These are phyloP conservation scores for Aureobasidium sp. DNA, from an alignment of 2,329 filamentous ascomycete species.

Conservation along the genomic window DNA sequence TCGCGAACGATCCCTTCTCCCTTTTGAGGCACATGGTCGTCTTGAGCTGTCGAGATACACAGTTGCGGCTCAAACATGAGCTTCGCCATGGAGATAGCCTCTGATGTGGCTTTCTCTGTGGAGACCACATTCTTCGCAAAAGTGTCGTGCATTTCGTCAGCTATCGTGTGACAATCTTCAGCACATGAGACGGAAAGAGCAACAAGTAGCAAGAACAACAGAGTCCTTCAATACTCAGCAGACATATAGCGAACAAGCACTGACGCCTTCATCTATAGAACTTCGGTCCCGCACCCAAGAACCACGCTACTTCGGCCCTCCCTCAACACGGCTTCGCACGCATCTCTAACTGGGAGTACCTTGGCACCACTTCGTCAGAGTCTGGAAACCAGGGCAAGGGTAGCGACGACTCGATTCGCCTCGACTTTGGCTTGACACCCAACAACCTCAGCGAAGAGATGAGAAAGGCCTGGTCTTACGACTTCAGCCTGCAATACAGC, in stretches of 20 bases:
- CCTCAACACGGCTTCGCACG: slow-evolving; percentile 95
- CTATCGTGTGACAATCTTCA: too few species aligned
- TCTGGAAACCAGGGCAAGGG: slow-evolving; percentile 34
- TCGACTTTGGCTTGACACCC: slow-evolving; percentile 86
- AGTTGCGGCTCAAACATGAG: too few species aligned
- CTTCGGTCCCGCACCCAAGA: slow-evolving; percentile 74
- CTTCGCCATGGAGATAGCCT: too few species aligned
- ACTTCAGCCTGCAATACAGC: slow-evolving; percentile 88
- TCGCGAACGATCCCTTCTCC: too few species aligned
- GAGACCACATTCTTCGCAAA: too few species aligned
- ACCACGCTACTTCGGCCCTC: slow-evolving; percentile 69
- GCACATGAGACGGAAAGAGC: too few species aligned
- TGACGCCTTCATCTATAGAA: slow-evolving; percentile 45
- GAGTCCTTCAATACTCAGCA: too few species aligned
- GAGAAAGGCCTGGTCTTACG: slow-evolving; percentile 70
- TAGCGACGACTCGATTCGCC: slow-evolving; percentile 68
- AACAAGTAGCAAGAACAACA: too few species aligned
- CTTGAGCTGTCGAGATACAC: too few species aligned
- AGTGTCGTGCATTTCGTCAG: too few species aligned
- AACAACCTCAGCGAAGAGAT: slow-evolving; percentile 61
- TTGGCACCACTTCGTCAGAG: slow-evolving; percentile 77
- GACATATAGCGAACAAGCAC: not conserved
- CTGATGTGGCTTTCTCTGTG: too few species aligned
- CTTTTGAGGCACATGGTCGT: too few species aligned
- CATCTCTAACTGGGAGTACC: slow-evolving; percentile 83